Conservation (phyloP, 306 rosid species). For the Cicer arietinum region DNA sequence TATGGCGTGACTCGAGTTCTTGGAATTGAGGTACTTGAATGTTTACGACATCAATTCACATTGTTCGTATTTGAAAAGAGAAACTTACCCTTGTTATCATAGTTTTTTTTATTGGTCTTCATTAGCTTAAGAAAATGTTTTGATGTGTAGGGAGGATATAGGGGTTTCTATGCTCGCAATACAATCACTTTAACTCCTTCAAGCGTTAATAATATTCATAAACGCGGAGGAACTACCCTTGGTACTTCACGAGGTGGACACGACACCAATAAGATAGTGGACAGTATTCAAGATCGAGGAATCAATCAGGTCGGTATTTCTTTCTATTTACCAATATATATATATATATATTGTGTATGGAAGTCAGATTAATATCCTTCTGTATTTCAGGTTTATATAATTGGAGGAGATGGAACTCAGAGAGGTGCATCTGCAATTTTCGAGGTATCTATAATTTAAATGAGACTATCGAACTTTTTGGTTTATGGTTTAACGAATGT, state of each 20-base stretch:
- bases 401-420: slow-evolving; percentile 99
- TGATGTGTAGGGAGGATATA: slow-evolving; percentile 85
- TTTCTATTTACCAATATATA: neutral
- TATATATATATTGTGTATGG: neutral
- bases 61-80: too few species aligned
- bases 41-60: slow-evolving; percentile 10
- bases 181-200: slow-evolving; percentile 71
- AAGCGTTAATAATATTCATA: slow-evolving; percentile 85
- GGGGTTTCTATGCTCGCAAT: slow-evolving; percentile 87
- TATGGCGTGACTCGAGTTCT: slow-evolving; percentile 84
- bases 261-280: slow-evolving; percentile 85
- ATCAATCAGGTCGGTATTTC: slow-evolving; percentile 76
- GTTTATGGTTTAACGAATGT: slow-evolving; percentile 33
- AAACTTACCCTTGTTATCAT: neutral
- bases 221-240: slow-evolving; percentile 92
- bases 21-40: slow-evolving; percentile 72
- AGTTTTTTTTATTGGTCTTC: slow-evolving; percentile 3
- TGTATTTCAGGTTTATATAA: slow-evolving; percentile 82
- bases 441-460: slow-evolving; percentile 64
- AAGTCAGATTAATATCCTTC: slow-evolving; percentile 28
- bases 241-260: slow-evolving; percentile 97
- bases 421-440: slow-evolving; percentile 88
- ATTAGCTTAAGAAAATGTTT: slow-evolving; percentile 1
- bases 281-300: slow-evolving; percentile 89
- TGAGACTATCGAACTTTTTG: slow-evolving; percentile 18